These are phyloP conservation scores for Suillus occidentalis DNA, from an alignment of 768 basidiomycete genomes.

Conservation along the genomic window DNA sequence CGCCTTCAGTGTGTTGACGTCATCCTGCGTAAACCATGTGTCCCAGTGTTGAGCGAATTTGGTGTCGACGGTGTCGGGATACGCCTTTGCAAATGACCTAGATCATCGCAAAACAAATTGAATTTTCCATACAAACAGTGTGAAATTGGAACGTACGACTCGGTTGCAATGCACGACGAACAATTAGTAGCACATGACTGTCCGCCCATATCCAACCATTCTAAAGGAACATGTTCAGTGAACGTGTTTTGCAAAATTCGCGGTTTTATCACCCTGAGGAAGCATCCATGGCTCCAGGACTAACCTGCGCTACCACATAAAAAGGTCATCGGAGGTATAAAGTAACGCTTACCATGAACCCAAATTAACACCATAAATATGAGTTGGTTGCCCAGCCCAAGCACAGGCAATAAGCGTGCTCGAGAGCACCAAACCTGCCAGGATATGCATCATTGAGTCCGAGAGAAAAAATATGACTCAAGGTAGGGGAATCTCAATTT, in stretches of 20 bases:
- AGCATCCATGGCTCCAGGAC: conserved; percentile 84
- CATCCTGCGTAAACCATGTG: conserved; percentile 68
- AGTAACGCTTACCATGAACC: conserved; percentile 53
- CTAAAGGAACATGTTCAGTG: conserved; percentile 32
- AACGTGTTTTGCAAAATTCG: neutral
- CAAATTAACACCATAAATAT: conserved; percentile 72
- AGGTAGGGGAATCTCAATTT: neutral
- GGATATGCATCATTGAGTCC: too few species aligned
- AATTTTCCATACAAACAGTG: neutral
- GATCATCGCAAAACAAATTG: neutral
- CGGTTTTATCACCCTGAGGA: conserved; percentile 47
- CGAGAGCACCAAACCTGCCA: conserved; percentile 16
- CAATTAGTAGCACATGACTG: conserved; percentile 53
- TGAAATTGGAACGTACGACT: conserved; percentile 48
- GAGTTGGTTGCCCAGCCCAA: conserved; percentile 28
- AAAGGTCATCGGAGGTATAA: neutral
- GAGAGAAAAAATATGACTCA: too few species aligned
- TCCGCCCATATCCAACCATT: conserved; percentile 77
- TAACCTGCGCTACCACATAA: conserved; percentile 46
- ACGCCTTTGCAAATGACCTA: conserved; percentile 62
- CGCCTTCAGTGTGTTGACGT: conserved; percentile 52
- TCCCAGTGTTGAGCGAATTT: conserved; percentile 69
- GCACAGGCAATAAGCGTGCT: conserved; percentile 17
- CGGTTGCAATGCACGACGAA: conserved; percentile 59
- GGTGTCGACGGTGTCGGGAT: conserved; percentile 56